Conservation (phyloP, 768 basidiomycete species). For the Lactifluus echinatus region DNA sequence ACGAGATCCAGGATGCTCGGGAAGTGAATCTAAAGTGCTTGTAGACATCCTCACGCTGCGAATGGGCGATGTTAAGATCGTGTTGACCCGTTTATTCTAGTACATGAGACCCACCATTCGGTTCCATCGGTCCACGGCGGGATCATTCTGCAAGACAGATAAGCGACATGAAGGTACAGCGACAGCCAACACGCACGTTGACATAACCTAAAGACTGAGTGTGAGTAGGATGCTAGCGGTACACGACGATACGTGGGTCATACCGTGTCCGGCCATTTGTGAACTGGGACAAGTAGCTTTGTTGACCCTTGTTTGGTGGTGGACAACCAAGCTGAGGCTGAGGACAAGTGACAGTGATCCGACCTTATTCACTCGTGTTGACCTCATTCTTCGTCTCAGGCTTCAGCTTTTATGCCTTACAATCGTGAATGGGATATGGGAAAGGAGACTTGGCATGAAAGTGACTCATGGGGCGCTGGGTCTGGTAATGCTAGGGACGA, state of each 20-base stretch:
- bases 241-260: conserved; percentile 15
- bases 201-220: conserved; percentile 37
- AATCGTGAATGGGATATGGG: conserved; percentile 86
- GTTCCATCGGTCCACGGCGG: conserved; percentile 50
- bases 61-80: conserved; percentile 1
- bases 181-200: conserved; percentile 35
- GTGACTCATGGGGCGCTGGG: conserved; percentile 30
- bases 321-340: too few species aligned
- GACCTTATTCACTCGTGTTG: conserved; percentile 18
- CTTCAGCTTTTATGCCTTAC: conserved; percentile 17
- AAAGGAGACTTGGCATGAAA: conserved; percentile 51
- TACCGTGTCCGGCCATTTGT: conserved; percentile 63
- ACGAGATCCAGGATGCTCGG: conserved; percentile 48
- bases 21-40: conserved; percentile 75
- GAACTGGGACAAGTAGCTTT: conserved; percentile 21
- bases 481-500: conserved; percentile 56
- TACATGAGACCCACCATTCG: conserved; percentile 37
- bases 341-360: too few species aligned
- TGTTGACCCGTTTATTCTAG: not conserved
- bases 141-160: conserved; percentile 31
- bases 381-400: conserved; percentile 17
- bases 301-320: conserved; percentile 21
- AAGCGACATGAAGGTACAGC: conserved; percentile 9
- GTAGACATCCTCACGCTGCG: conserved; percentile 77
- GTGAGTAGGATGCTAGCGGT: not conserved